phyloP scores from a whole-genome alignment of 495 filamentous ascomycete species.

The Parathielavia appendiculata region DNA sequence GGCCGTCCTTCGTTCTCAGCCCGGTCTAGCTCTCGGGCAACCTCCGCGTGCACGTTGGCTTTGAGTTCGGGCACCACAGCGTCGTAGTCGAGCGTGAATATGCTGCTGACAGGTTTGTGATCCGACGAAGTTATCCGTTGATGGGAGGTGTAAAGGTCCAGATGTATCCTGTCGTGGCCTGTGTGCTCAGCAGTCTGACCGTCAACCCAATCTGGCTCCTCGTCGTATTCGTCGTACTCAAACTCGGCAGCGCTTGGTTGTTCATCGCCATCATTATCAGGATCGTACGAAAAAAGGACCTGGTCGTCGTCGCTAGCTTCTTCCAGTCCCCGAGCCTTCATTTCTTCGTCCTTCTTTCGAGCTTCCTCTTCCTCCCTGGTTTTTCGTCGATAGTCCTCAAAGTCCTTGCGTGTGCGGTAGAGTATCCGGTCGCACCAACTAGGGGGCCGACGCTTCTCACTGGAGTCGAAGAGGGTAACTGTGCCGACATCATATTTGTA shows the following conservation, averaged over 20 bases:
- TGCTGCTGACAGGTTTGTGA: constrained; percentile 82
- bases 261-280: constrained; percentile 61
- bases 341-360: constrained; percentile 71
- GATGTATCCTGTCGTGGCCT: constrained; percentile 56
- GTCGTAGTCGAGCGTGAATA: constrained; percentile 78
- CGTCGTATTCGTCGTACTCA: constrained; percentile 61
- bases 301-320: constrained; percentile 71
- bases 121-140: constrained; percentile 88
- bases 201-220: constrained; percentile 40
- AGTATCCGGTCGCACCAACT: constrained; percentile 99
- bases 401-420: constrained; percentile 69
- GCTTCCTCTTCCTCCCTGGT: constrained; percentile 59
- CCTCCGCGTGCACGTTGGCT: constrained; percentile 75
- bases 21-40: constrained; percentile 81
- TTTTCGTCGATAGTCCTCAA: constrained; percentile 62
- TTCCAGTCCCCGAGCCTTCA: constrained; percentile 74
- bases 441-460: constrained; percentile 84
- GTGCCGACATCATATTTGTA: constrained; percentile 98
- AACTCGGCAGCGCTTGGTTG: constrained; percentile 35
- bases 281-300: constrained; percentile 86
- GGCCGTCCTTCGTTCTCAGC: constrained; percentile 91
- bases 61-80: constrained; percentile 79
- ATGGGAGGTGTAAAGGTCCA: constrained; percentile 78
- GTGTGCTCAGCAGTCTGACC: constrained; percentile 50
- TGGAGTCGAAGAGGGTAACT: constrained; percentile 86